phyloP scores from a whole-genome alignment of 2,329 filamentous ascomycete species.

The Talaromyces sp. region DNA sequence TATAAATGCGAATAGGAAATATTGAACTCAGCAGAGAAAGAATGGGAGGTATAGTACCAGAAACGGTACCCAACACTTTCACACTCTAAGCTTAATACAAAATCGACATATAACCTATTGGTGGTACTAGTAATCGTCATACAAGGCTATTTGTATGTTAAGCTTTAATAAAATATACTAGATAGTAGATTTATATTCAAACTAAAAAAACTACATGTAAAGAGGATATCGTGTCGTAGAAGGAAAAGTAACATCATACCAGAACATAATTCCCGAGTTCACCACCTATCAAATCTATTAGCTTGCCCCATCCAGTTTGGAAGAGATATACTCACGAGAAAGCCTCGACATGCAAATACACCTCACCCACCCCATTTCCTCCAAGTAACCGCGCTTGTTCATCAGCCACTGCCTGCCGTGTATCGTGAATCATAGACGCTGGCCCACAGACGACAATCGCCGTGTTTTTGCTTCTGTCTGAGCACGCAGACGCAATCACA shows the following conservation, averaged over 20 bases:
- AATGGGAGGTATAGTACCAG: no score
- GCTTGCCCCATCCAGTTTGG: neutral
- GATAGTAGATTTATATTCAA: neutral
- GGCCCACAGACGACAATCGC: constrained; percentile 42
- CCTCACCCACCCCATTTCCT: constrained; percentile 22
- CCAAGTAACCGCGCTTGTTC: constrained; percentile 35
- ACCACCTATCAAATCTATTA: neutral
- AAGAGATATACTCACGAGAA: constrained; percentile 37
- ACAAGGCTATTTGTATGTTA: neutral
- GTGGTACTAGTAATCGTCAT: no score
- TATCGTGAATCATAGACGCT: constrained; percentile 43
- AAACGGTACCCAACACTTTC: no score
- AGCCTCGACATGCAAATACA: constrained; percentile 46
- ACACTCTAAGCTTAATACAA: no score
- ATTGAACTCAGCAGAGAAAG: no score
- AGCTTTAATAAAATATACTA: neutral
- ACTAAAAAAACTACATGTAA: neutral
- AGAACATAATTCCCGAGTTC: neutral
- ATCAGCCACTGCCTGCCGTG: constrained; percentile 43
- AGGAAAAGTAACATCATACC: neutral
- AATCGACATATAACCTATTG: no score
- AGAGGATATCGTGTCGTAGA: no score
- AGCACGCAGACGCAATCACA: neutral
- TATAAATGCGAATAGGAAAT: no score
- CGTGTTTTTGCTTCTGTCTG: neutral